Evolutionary conservation across 768 basidiomycete genomes (phyloP).

Genomic region (Termitomyces eurrhizus): DNA sequence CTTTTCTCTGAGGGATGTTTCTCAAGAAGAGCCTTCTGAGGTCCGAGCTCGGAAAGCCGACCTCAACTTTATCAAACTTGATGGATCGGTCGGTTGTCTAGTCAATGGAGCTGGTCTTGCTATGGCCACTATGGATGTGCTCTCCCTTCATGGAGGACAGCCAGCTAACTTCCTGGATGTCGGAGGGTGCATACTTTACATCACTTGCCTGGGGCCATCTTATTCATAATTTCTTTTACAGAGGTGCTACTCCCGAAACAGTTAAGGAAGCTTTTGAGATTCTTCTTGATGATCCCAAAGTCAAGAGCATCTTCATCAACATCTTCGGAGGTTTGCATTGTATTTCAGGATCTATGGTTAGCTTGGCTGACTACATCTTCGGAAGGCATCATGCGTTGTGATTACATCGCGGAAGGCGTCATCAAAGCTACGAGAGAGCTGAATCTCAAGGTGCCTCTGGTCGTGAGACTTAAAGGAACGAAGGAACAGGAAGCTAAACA

Average conservation of each 20-base stretch:
- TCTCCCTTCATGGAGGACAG: slow-evolving; percentile 91
- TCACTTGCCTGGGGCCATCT: background rate
- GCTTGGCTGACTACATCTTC: background rate
- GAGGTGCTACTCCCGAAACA: slow-evolving; percentile 97
- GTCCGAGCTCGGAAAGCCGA: slow-evolving; percentile 96
- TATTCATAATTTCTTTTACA: slow-evolving; percentile 23
- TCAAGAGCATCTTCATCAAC: slow-evolving; percentile 99
- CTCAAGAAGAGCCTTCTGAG: slow-evolving; percentile 96
- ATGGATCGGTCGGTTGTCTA: slow-evolving; percentile 94
- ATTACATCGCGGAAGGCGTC: slow-evolving; percentile 97
- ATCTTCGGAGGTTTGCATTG: slow-evolving; percentile 74
- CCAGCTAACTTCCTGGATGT: slow-evolving; percentile 99
- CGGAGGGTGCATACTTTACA: slow-evolving; percentile 62
- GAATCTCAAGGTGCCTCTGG: slow-evolving; percentile 75
- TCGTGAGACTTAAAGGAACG: slow-evolving; percentile 95
- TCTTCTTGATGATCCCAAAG: slow-evolving; percentile 82
- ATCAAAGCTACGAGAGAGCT: slow-evolving; percentile 97
- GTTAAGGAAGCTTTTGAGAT: slow-evolving; percentile 99
- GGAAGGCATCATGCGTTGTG: slow-evolving; percentile 95
- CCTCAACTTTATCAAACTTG: slow-evolving; percentile 98
- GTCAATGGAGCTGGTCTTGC: slow-evolving; percentile 98
- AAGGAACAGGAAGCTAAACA: slow-evolving; percentile 94
- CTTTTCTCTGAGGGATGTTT: slow-evolving; percentile 83
- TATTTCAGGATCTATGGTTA: background rate
- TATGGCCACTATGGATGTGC: slow-evolving; percentile 99